Evolutionary conservation across 2,329 filamentous ascomycete species (phyloP).

Genomic region (Cytospora mali): DNA sequence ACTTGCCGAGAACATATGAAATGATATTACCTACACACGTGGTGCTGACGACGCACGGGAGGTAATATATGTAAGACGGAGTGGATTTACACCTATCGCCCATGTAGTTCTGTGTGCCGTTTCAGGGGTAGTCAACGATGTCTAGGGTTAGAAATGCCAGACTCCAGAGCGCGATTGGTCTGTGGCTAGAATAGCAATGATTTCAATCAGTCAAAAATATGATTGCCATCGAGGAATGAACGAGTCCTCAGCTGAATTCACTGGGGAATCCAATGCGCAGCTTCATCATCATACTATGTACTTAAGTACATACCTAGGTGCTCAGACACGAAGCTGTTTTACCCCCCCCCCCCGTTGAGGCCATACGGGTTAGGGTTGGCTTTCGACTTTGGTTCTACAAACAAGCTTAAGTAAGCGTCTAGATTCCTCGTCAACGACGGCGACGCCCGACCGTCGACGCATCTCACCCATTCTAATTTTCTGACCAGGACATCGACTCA

Average conservation of each 20-base stretch:
- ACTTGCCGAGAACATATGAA: not conserved
- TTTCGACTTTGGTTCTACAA: not conserved
- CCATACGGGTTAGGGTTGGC: not conserved
- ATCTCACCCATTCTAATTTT: not conserved
- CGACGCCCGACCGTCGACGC: not conserved
- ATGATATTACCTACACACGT: not conserved
- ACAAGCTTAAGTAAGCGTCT: not conserved
- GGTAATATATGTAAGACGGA: slow-evolving; percentile 17
- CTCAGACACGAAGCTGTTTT: too few relatives aligned
- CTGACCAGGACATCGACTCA: slow-evolving; percentile 4
- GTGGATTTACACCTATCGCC: slow-evolving; percentile 5
- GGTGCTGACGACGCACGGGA: slow-evolving; percentile 20
- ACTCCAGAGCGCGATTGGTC: not conserved
- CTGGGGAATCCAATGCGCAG: too few relatives aligned
- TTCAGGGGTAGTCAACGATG: not conserved
- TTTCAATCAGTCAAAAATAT: too few relatives aligned
- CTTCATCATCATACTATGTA: too few relatives aligned
- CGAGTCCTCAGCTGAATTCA: too few relatives aligned
- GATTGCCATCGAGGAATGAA: too few relatives aligned
- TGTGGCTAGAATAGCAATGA: too few relatives aligned
- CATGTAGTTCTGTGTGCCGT: not conserved
- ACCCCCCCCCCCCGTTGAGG: too few relatives aligned
- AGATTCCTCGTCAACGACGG: not conserved
- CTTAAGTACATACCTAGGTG: too few relatives aligned
- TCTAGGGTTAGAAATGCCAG: not conserved